phyloP scores from a whole-genome alignment of 495 filamentous ascomycete genomes.

The Jackrogersella multiformis region DNA sequence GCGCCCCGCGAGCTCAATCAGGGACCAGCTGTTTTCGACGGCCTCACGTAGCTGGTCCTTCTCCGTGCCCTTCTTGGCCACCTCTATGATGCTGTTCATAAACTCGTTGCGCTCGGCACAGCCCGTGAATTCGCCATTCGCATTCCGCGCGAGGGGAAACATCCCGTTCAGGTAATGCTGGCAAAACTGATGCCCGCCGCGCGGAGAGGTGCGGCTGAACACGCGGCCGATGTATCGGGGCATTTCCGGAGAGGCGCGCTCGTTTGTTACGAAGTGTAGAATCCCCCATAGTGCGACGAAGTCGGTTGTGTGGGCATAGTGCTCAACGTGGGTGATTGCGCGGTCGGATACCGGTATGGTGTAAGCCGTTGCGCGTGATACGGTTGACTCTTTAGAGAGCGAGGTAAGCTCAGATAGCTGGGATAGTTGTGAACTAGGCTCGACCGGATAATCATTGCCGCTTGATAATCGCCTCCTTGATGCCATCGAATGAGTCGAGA shows the following conservation, averaged over 20 bases:
- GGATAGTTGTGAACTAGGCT: slow-evolving; percentile 11
- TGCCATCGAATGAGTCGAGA: slow-evolving; percentile 26
- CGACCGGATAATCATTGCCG: slow-evolving; percentile 19
- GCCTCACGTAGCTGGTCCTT: slow-evolving; percentile 51
- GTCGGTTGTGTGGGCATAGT: slow-evolving; percentile 82
- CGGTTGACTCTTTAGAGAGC: slow-evolving; percentile 17
- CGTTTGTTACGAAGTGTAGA: slow-evolving; percentile 67
- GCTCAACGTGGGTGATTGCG: slow-evolving; percentile 79
- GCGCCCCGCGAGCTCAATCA: slow-evolving; percentile 28
- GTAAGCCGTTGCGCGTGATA: slow-evolving; percentile 18
- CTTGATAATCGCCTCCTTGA: slow-evolving; percentile 28
- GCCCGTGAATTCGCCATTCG: slow-evolving; percentile 43
- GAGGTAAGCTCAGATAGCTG: slow-evolving; percentile 20
- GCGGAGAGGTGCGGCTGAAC: slow-evolving; percentile 67
- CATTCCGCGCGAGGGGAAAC: slow-evolving; percentile 66
- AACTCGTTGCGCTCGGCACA: slow-evolving; percentile 61
- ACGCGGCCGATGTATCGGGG: slow-evolving; percentile 79
- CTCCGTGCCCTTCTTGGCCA: slow-evolving; percentile 51
- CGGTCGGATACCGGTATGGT: slow-evolving; percentile 45
- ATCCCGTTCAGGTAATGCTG: slow-evolving; percentile 86
- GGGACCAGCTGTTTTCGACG: slow-evolving; percentile 50
- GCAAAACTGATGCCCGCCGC: slow-evolving; percentile 76
- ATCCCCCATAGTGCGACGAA: slow-evolving; percentile 81
- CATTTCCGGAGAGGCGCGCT: slow-evolving; percentile 45
- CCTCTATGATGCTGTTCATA: slow-evolving; percentile 63